phyloP scores from a whole-genome alignment of 1,284 basidiomycete genomes.

The Moesziomyces antarcticus region DNA sequence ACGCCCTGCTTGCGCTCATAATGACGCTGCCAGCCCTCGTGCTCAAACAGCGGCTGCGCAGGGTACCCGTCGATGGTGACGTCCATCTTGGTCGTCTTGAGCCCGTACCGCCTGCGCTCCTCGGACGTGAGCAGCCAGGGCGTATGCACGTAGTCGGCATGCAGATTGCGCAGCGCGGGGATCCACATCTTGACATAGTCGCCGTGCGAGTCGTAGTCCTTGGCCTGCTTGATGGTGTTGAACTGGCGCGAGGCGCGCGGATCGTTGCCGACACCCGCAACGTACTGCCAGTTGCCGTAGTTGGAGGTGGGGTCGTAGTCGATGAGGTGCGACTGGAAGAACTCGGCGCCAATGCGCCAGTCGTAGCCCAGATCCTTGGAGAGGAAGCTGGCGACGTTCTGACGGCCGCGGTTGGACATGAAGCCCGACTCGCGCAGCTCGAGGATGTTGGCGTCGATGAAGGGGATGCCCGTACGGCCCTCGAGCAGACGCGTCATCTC shows the following conservation, averaged over 20 bases:
- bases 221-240: conserved; percentile 73
- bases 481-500: conserved; percentile 70
- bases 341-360: conserved; percentile 73
- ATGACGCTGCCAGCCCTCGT: conserved; percentile 58
- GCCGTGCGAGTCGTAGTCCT: conserved; percentile 72
- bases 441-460: conserved; percentile 73
- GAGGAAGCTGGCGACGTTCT: conserved; percentile 73
- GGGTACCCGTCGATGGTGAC: conserved; percentile 60
- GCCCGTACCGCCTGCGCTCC: conserved; percentile 53
- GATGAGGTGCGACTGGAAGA: conserved; percentile 70
- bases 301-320: conserved; percentile 63
- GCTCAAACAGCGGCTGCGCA: conserved; percentile 51
- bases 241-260: conserved; percentile 72
- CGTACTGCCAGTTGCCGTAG: conserved; percentile 65
- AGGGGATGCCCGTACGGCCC: conserved; percentile 72
- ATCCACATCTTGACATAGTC: conserved; percentile 72
- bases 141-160: conserved; percentile 63
- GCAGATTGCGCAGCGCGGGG: conserved; percentile 69
- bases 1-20: conserved; percentile 60
- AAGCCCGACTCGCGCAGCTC: conserved; percentile 71
- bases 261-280: conserved; percentile 73
- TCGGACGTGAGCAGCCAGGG: conserved; percentile 54
- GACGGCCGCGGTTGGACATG: conserved; percentile 70
- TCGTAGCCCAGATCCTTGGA: conserved; percentile 71
- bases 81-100: conserved; percentile 57